Base-by-base conservation (phyloP, 306 rosid species). In the Cicer chorassanicum region DNA sequence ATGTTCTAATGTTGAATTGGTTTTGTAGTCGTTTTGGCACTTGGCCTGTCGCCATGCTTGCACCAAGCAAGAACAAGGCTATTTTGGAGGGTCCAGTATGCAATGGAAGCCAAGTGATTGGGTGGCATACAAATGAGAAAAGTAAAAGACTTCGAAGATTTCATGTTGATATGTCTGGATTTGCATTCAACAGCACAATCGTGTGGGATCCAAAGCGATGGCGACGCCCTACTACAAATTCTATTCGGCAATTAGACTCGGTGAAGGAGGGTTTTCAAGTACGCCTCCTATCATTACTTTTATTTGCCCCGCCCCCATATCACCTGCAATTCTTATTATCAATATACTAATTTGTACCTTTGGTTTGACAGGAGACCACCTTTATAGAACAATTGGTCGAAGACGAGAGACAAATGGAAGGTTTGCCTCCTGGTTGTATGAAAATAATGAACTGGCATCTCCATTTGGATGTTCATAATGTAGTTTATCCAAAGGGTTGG, bases 201-300 rank as follows among this genome's bases (percentile, higher is more conserved):
- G 70, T 95, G 80, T 95, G 99, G 99, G 98, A 95, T 86, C 87
- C 92, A 62, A 95, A 90, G 86, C 82, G 89, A 84, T 90, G 99
- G 98, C 83, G 68, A 55, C 90, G 89, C 75, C 97, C 87, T 70
- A 89, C 88, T 40, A 80, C 93, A 49, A 65, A 45, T 38, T 88
- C 92, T 57, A 83, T 95, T 76, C 88, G 91, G 65, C 99, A 92
- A 72, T 75, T 95, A 55, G 98, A 95, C 84, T 70, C 87, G 1
- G 96, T 92, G 86, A 95, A 95, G 80, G 99, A 95, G 90, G 99
- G 97, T 67, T 95, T 95, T 82, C 99, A 92, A 86, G 99, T 95
- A 85, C 19, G 69, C 50, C 15, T 80, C 63, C 69, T 60, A 42
- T 64, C 59, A 7, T 76, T 7, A 14, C 56, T 72, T 73, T 60